phyloP scores from a whole-genome alignment of 1,284 basidiomycete species.

The Leucocoprinus gongylophorus region DNA sequence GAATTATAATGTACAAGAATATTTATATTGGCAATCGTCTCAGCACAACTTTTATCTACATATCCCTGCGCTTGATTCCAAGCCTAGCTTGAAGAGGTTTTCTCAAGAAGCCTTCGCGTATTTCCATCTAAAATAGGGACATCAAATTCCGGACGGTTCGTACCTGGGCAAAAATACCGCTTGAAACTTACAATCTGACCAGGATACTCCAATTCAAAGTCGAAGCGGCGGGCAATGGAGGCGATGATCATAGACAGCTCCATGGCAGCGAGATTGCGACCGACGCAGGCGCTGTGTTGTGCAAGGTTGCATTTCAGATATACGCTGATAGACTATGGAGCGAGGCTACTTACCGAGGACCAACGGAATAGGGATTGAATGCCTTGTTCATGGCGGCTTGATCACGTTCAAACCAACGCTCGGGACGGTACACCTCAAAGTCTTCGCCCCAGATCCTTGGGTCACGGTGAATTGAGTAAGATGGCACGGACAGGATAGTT shows the following conservation, averaged over 20 bases:
- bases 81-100: conserved; percentile 65
- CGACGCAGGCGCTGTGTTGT: conserved; percentile 55
- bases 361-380: conserved; percentile 73
- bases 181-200: conserved; percentile 44
- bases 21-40: neutral
- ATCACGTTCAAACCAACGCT: conserved; percentile 74
- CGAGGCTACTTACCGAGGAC: conserved; percentile 43
- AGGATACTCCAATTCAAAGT: conserved; percentile 57
- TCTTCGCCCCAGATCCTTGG: conserved; percentile 70
- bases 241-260: conserved; percentile 70
- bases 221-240: conserved; percentile 65
- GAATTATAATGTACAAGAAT: neutral
- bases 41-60: neutral
- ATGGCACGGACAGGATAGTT: conserved; percentile 67
- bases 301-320: neutral
- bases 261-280: conserved; percentile 68
- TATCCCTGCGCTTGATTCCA: conserved; percentile 54
- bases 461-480: conserved; percentile 76
- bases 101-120: conserved; percentile 71
- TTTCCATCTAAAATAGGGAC: conserved; percentile 44
- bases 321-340: neutral
- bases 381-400: conserved; percentile 53
- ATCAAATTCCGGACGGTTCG: conserved; percentile 3
- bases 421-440: conserved; percentile 67
- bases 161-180: neutral